Evolutionary conservation across 495 filamentous ascomycete species (phyloP), one percentile per base, ranked within the genome.

Genomic region (Daldinia vernicosa): DNA sequence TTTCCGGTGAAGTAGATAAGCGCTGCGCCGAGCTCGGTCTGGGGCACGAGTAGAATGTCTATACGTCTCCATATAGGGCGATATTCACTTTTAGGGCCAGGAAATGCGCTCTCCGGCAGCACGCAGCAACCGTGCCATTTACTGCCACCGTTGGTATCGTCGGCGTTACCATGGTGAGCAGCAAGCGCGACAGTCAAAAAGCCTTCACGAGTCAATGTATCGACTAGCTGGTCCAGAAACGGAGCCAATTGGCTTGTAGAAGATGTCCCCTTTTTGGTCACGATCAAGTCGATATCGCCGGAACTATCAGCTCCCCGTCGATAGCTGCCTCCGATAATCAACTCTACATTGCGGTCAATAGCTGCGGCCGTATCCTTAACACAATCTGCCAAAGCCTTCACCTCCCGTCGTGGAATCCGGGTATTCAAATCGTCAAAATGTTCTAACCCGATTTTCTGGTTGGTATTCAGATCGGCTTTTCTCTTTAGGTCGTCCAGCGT

Each of bases 1-100:
- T 97, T 96, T 1, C 95, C 95, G 0, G 95, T 98, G 71, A 98
- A 99, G 74, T 99, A 99, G 57, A 99, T 86, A 74, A 98, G 76
- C 1, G 95, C 94, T 0, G 95, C 95, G 3, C 95, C 95, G 43
- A 94, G 82, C 79, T 97, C 89, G 0, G 85, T 83, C 67, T 89
- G 88, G 0, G 94, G 93, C 12, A 97, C 95, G 15, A 97, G 85
- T 0, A 99, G 83, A 30, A 98, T 87, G 76, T 99, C 95, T 65
- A 97, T 91, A 1, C 94, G 86, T 24, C 93, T 86, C 93, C 93
- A 97, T 4, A 88, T 70, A 0, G 80, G 72, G 0, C 70, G 69
- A 32, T 78, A 69, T 15, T 55, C 54, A 15, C 58, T 69, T 50
- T 68, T 67, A 0, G 75, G 70, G 2, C 66, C 70, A 59, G 60